Base-by-base conservation (phyloP, 2,329 filamentous ascomycete species). In the Sporothrix brasiliensis region DNA sequence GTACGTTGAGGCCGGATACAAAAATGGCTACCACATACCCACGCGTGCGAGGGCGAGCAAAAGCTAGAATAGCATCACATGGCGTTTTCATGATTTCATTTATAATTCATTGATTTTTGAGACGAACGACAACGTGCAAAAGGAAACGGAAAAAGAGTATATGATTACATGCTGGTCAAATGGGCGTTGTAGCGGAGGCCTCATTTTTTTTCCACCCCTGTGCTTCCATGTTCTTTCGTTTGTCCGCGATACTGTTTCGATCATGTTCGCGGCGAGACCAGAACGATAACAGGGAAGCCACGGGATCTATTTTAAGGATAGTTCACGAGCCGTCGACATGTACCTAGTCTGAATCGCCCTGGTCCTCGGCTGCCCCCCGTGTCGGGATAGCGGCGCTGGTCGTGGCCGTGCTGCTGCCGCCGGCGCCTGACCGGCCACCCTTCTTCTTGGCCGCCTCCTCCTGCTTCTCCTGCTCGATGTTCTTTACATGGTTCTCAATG, bases 371-470 rank as follows among this genome's bases (percentile, higher is more conserved):
- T 71, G 79, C 76, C 78, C 83, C 81, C 83, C 89, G 83, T 81
- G 92, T 93, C 77, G 92, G 84, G 77, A 95, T 93, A 56, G 92
- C 39, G n/a, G 58, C 11, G 39, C 58, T 63, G n/a, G 39, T 63
- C 21, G 58, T 27, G n/a, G 58, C 87, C 6, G 68, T 54, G 63
- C 68, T 67, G 52, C 44, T 89, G 61, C 89, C 89, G 66, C 86
- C 88, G 71, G 89, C 90, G n/a, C 89, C 87, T 73, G 88, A 87
- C 76, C 90, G 86, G 71, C 92, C 91, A 70, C 91, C 91, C 89
- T 97, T 96, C 90, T 97, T 97, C 87, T 93, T 97, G 53, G 92
- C 93, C 30, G 94, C 94, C 85, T 99, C 95, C 81, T 98, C 95
- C 80, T 97, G 94, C 88, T 99, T 99, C 87, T 99, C 96, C 77